Conservation (phyloP, 1,284 basidiomycete genomes). For the Microbotryomycetes sp. region DNA sequence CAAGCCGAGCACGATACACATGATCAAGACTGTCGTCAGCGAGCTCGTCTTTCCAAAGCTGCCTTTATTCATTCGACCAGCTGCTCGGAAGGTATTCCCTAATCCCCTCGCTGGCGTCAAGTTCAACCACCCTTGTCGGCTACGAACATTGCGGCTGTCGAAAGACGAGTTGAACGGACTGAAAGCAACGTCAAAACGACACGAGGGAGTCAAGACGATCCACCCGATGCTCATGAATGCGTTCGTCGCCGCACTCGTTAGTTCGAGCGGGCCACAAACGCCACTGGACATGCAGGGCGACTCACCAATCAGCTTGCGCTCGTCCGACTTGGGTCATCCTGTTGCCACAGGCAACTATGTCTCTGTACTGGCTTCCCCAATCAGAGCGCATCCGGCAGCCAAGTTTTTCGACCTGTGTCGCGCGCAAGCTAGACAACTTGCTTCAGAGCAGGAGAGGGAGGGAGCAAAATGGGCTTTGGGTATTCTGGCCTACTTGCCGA, state of each 20-base stretch:
- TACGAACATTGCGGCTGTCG: neutral
- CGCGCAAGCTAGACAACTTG: neutral
- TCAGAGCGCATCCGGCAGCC: neutral
- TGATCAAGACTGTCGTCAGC: neutral
- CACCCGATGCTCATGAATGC: neutral
- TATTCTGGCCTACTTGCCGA: neutral
- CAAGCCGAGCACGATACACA: neutral
- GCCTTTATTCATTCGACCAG: neutral
- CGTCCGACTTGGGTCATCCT: neutral
- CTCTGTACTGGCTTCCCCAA: neutral
- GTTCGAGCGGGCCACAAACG: neutral
- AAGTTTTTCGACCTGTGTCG: neutral
- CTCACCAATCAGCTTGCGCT: neutral
- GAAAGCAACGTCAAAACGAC: neutral
- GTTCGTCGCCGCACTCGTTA: neutral
- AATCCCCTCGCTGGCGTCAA: neutral
- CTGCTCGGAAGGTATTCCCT: neutral
- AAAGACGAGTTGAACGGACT: neutral
- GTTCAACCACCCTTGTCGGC: too few species aligned
- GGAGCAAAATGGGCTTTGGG: neutral
- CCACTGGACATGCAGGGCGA: neutral
- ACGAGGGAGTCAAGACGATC: neutral
- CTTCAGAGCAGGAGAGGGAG: neutral
- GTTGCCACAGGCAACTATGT: neutral
- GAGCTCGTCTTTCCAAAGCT: neutral